Evolutionary conservation across 306 rosid species (phyloP).

Genomic region (Carpinus fangiana): DNA sequence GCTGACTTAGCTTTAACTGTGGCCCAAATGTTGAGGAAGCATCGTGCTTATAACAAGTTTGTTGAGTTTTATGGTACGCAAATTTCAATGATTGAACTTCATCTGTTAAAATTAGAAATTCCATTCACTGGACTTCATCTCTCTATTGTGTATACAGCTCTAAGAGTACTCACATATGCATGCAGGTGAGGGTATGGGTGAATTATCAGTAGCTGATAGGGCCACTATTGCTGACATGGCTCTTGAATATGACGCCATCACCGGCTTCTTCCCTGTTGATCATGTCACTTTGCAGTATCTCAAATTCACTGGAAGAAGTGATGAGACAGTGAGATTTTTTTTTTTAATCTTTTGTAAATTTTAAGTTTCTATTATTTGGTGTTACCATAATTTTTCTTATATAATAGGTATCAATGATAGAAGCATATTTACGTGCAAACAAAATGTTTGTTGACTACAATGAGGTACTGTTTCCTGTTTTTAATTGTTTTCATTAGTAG

Average conservation of each 20-base stretch:
- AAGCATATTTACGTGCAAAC: slow-evolving; percentile 19
- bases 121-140: background rate
- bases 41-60: slow-evolving; percentile 19
- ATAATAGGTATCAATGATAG: slow-evolving; percentile 23
- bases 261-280: slow-evolving; percentile 16
- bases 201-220: slow-evolving; percentile 12
- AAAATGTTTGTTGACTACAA: slow-evolving; percentile 19
- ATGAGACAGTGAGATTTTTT: slow-evolving; percentile 6
- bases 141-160: background rate
- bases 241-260: slow-evolving; percentile 12
- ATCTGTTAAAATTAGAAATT: background rate
- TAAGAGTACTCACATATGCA: background rate
- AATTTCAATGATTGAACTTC: background rate
- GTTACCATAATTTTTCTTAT: background rate
- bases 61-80: slow-evolving; percentile 22
- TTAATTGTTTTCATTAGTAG: background rate
- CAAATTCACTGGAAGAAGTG: slow-evolving; percentile 9
- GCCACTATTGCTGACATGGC: slow-evolving; percentile 21
- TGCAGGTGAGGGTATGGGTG: slow-evolving; percentile 12
- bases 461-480: slow-evolving; percentile 7
- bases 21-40: slow-evolving; percentile 25
- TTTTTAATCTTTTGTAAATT: background rate
- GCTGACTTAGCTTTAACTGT: slow-evolving; percentile 20
- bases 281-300: slow-evolving; percentile 14
- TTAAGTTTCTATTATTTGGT: background rate